Evolutionary conservation across 306 rosid genomes (phyloP).

Genomic region (Quercus bicolor): DNA sequence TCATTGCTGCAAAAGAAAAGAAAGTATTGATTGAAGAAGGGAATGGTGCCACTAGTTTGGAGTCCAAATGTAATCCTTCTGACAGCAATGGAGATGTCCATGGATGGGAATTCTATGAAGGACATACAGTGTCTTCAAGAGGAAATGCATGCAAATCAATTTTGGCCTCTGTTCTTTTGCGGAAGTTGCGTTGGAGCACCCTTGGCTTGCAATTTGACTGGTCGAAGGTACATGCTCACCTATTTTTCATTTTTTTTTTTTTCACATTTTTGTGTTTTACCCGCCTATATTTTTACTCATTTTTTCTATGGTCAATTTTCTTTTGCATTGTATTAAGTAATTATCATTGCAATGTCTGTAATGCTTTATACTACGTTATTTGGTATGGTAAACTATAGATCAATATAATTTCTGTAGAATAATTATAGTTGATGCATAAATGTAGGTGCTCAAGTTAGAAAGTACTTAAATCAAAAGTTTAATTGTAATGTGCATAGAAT

Average conservation of each 20-base stretch:
- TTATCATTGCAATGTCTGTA: background rate
- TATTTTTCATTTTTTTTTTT: background rate
- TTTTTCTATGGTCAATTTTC: background rate
- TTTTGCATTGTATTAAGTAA: background rate
- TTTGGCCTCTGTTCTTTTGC: constrained; percentile 55
- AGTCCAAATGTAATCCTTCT: constrained; percentile 29
- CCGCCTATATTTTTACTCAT: background rate
- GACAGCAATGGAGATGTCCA: constrained; percentile 10
- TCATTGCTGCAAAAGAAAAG: constrained; percentile 61
- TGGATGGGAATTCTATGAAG: constrained; percentile 49
- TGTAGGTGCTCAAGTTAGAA: background rate
- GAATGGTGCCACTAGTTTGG: constrained; percentile 15
- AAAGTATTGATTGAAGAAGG: constrained; percentile 44
- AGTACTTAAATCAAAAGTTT: background rate
- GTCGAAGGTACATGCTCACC: constrained; percentile 65
- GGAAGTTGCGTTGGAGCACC: constrained; percentile 96
- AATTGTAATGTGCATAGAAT: background rate
- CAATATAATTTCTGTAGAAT: background rate
- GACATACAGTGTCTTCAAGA: constrained; percentile 30
- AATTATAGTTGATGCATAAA: background rate
- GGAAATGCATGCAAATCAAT: constrained; percentile 46
- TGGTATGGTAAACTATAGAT: background rate
- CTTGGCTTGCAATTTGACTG: constrained; percentile 90
- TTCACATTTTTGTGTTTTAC: background rate
- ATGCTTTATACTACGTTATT: background rate